Conservation (phyloP, 495 filamentous ascomycete species). For the Penicillium ucsense region DNA sequence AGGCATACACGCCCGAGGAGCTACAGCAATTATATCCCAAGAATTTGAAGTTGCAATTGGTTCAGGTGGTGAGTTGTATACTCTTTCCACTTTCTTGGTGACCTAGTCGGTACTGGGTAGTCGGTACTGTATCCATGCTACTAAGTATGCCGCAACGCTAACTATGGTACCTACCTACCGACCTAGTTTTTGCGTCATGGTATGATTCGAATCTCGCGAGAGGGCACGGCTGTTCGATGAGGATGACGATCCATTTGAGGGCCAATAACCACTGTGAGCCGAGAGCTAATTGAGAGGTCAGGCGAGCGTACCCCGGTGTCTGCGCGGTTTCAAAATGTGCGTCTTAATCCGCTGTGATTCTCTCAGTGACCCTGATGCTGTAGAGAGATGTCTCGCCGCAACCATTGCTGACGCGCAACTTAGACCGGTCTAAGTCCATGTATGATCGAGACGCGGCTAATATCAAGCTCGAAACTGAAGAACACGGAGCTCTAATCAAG, state of each 20-base stretch:
- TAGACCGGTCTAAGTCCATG: slow-evolving; percentile 67
- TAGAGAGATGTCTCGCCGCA: not conserved
- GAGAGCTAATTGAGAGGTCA: slow-evolving; percentile 7
- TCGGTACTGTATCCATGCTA: no score
- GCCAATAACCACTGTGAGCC: no score
- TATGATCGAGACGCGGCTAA: slow-evolving; percentile 18
- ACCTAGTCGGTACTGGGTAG: no score
- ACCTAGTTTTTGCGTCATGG: slow-evolving; percentile 73
- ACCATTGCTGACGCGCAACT: slow-evolving; percentile 14
- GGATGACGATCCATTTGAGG: no score
- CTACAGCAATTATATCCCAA: slow-evolving; percentile 72
- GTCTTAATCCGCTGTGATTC: slow-evolving; percentile 5
- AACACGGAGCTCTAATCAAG: slow-evolving; percentile 5
- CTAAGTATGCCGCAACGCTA: not conserved
- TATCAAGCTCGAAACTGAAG: no score
- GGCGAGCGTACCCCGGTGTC: slow-evolving; percentile 80
- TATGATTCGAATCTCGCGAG: slow-evolving; percentile 8
- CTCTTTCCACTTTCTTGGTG: no score
- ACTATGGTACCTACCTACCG: slow-evolving; percentile 3
- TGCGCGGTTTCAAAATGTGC: slow-evolving; percentile 74
- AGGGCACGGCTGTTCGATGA: no score
- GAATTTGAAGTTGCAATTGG: slow-evolving; percentile 69
- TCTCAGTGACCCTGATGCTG: not conserved
- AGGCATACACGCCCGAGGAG: slow-evolving; percentile 74
- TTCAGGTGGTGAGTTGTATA: slow-evolving; percentile 60